A percentile compares a stretch with the other conserved stretches of the same genome.
phyloP scores from a whole-genome alignment of 2,329 filamentous ascomycete species.

The Metarhizium guizhouense region DNA sequence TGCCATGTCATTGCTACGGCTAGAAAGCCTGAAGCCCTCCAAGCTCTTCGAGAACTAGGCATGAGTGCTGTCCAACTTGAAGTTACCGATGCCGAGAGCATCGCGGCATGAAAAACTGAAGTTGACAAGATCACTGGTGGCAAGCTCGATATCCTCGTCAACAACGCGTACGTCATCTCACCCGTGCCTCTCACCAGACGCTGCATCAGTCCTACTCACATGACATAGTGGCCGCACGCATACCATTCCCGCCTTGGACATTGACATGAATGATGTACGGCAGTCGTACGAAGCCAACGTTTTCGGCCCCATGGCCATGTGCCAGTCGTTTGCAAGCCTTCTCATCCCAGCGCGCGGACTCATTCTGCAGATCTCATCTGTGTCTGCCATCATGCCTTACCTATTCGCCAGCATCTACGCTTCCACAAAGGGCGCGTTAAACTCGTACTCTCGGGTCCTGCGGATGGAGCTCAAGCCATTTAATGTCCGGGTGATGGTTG shows the following conservation, averaged over 20 bases:
- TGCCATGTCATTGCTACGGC: conserved; percentile 49
- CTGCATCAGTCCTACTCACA: neutral
- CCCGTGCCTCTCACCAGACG: neutral
- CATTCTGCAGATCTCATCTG: conserved; percentile 46
- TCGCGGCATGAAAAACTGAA: conserved; percentile 36
- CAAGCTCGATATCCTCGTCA: conserved; percentile 48
- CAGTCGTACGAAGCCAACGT: conserved; percentile 48
- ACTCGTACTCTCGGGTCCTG: conserved; percentile 42
- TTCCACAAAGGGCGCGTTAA: conserved; percentile 46
- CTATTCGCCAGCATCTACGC: conserved; percentile 45
- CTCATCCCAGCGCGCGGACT: conserved; percentile 42
- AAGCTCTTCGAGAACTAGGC: conserved; percentile 34
- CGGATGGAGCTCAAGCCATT: conserved; percentile 45
- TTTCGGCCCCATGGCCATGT: conserved; percentile 48
- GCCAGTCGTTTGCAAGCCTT: conserved; percentile 38
- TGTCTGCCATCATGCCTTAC: conserved; percentile 41
- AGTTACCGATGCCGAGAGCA: conserved; percentile 42
- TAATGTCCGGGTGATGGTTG: conserved; percentile 47
- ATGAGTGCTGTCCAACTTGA: conserved; percentile 44
- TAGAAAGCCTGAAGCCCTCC: conserved; percentile 38
- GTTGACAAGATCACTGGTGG: conserved; percentile 40
- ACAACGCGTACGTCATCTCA: conserved; percentile 40
- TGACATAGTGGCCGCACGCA: conserved; percentile 38
- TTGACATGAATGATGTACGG: conserved; percentile 42
- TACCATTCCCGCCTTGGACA: conserved; percentile 42